Base-by-base conservation (phyloP, 1,139 yeast genomes). In the Arxiozyma heterogenica region DNA sequence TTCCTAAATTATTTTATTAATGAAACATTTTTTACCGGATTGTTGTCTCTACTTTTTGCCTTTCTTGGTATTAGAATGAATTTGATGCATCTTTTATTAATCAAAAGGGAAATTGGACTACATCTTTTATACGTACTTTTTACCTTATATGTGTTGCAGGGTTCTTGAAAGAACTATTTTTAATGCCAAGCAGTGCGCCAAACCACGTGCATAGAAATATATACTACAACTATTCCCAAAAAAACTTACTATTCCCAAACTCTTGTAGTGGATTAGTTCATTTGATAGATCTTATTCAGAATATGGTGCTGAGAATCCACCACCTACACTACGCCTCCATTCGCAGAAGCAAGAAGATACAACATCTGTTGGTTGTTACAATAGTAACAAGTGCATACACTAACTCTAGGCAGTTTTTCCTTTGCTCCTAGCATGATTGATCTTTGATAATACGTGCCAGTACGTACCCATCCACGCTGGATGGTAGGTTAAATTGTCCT, bases 121-220 rank as follows among this genome's bases (percentile, higher is more conserved):
- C 43, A 49, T 41, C 22, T 45, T 20, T 44, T 50, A 45, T 47
- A 44, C 51, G 47, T 50, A 50, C 64, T 60, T 59, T 60, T 64
- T 62, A 58, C 55, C 51, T 43, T n/a, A 22, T 41, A 17, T 44
- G 48, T 50, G 47, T 41, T 46, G 45, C 47, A 25, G 44, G 43
- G 23, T 17, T 44, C 27, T 38, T 34, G 34, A 45, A 4, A 22
- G 27, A 21, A 17, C 8, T 34, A n/a, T 34, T 2, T 12, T 34
- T 6, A 15, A 34, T n/a, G 8, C n/a, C n/a, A 15, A 12, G 17
- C 5, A 4, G n/a, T 34, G n/a, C n/a, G n/a, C 9, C 11, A 8
- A 38, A 38, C 18, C 7, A 22, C 25, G 18, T 15, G 21, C 4
- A 12, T 12, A 34, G 39, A 15, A 34, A 34, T 34, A 12, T 34